Base-by-base conservation (phyloP, 164 flowering plant genomes). In the Aristolochia contorta region DNA sequence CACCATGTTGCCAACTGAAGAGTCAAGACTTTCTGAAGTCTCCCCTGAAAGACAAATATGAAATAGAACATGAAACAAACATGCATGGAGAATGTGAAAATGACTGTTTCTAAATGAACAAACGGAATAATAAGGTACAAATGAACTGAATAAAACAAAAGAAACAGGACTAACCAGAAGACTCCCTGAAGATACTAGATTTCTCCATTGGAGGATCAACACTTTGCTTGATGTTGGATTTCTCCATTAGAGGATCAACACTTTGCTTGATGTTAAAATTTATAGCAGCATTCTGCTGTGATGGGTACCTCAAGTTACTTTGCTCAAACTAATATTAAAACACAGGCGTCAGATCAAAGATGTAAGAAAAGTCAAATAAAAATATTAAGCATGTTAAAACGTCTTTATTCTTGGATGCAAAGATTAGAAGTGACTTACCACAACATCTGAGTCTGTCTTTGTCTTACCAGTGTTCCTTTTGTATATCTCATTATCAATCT, bases 111-210 rank as follows among this genome's bases (percentile, higher is more conserved):
- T 37, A 37, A 37, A 10, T 8, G 43, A 37, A 37, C 43, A 37
- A 37, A 37, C 7, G 10, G 12, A 10, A 37, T 4, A 6, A 37
- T 0, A 37, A 10, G 12, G 12, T 37, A 37, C 27, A 58, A 41
- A 58, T 4, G 7, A 18, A 18, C 53, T 49, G 19, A 37, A 37
- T 24, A 14, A 2, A 33, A 54, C 22, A 33, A 33, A 54, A 33
- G 7, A 15, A 23, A 45, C 55, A 64, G 47, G 65, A 77, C 77
- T 60, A 61, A 81, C 83, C 82, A 57, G 74, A 57, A 65, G 47
- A 43, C 56, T 77, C 59, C 47, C 65, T 59, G 55, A 67, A 33
- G 70, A 37, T 48, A 32, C 69, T 65, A 56, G 69, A 64, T 52
- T 25, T 60, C 53, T 48, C 73, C 56, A 62, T 55, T 22, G 59